Conservation (phyloP, 176 grass and related monocot genomes). For the Oryza glumipatula region DNA sequence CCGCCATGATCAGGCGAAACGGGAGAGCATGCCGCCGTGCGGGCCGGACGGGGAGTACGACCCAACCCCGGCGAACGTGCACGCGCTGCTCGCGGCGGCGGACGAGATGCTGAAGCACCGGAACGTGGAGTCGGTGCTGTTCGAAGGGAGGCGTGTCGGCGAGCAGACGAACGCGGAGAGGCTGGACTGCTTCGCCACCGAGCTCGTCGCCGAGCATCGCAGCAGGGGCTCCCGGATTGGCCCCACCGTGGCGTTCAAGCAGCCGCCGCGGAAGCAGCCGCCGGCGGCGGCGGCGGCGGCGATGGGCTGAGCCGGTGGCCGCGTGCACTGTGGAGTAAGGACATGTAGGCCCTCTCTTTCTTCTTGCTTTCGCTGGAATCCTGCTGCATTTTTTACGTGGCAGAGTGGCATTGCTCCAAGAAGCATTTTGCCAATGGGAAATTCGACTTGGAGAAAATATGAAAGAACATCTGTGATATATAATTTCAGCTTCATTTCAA, state of each 20-base stretch:
- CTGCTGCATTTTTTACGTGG: slow-evolving; percentile 86
- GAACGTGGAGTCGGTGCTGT: slow-evolving; percentile 91
- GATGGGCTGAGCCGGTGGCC: slow-evolving; percentile 26
- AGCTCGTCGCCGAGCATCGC: slow-evolving; percentile 83
- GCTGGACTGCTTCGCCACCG: slow-evolving; percentile 77
- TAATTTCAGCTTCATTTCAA: slow-evolving; percentile 33
- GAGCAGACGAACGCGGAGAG: slow-evolving; percentile 93
- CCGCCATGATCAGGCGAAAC: slow-evolving; percentile 51
- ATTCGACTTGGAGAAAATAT: slow-evolving; percentile 27
- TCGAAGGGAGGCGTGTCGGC: slow-evolving; percentile 76
- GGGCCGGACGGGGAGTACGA: slow-evolving; percentile 66
- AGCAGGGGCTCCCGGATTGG: slow-evolving; percentile 75
- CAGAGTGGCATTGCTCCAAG: slow-evolving; percentile 53
- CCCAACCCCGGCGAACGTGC: slow-evolving; percentile 62
- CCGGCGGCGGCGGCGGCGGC: slow-evolving; percentile 14
- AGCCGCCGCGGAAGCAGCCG: slow-evolving; percentile 48
- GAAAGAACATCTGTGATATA: slow-evolving; percentile 57
- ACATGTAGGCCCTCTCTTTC: slow-evolving; percentile 39
- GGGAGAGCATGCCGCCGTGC: slow-evolving; percentile 59
- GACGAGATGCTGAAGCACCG: slow-evolving; percentile 94
- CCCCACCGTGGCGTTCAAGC: slow-evolving; percentile 95
- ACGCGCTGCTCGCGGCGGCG: slow-evolving; percentile 62
- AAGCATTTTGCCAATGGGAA: slow-evolving; percentile 36
- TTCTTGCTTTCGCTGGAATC: slow-evolving; percentile 51
- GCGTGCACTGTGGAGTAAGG: slow-evolving; percentile 16